Evolutionary conservation across 371 early-diverging fungal genomes (phyloP).

Genomic region (Circinella minor): DNA sequence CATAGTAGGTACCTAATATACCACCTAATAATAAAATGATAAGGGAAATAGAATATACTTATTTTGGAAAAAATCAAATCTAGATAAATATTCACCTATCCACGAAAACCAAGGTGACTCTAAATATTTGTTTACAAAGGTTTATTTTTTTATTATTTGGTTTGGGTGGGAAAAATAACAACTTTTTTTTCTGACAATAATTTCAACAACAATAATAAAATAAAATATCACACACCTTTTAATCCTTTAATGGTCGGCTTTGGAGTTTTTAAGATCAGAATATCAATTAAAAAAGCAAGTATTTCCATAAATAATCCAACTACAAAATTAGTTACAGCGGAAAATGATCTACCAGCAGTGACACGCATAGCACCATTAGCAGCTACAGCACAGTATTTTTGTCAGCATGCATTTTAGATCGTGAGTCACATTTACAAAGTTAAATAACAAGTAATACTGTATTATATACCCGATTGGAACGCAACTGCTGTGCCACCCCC

Average conservation of each 20-base stretch:
- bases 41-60: neutral
- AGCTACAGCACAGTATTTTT: slow-evolving; percentile 8
- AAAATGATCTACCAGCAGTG: slow-evolving; percentile 38
- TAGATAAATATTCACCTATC: slow-evolving; percentile 21
- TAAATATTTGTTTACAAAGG: neutral
- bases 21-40: slow-evolving; percentile 38
- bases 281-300: slow-evolving; percentile 33
- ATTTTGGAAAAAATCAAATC: neutral
- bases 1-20: slow-evolving; percentile 53
- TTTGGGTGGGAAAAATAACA: neutral
- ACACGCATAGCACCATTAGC: slow-evolving; percentile 36
- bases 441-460: neutral
- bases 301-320: slow-evolving; percentile 19
- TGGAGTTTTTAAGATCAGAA: slow-evolving; percentile 26
- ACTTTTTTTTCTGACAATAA: neutral
- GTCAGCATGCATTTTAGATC: neutral
- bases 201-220: neutral
- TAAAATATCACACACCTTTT: slow-evolving; percentile 19
- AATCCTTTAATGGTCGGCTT: slow-evolving; percentile 20
- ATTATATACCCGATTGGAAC: slow-evolving; percentile 13
- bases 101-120: slow-evolving; percentile 36
- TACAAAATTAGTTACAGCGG: slow-evolving; percentile 29
- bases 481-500: slow-evolving; percentile 20
- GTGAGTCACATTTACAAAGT: neutral
- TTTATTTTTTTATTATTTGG: neutral